Conservation (phyloP, 768 basidiomycete genomes). For the Boletus sensibilis region DNA sequence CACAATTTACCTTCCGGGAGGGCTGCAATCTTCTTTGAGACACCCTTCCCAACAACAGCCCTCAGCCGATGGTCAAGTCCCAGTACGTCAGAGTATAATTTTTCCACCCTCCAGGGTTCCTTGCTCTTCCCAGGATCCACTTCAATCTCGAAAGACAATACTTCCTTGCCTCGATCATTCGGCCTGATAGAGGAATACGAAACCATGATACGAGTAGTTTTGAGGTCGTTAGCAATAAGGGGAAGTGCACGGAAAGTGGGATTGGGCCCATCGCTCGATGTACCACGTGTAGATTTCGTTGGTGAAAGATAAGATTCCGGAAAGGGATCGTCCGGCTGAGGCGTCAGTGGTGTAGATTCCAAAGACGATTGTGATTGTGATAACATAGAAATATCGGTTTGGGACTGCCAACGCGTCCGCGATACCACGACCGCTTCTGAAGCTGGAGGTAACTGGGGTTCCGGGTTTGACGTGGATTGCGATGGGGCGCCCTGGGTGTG, state of each 20-base stretch:
- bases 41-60: constrained; percentile 50
- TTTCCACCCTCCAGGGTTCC: constrained; percentile 82
- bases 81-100: constrained; percentile 92
- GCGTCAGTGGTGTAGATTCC: constrained; percentile 16
- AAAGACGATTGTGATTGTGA: constrained; percentile 26
- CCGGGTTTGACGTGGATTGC: constrained; percentile 11
- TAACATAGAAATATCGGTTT: constrained; percentile 19
- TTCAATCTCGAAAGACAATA: constrained; percentile 80
- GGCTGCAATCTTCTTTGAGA: constrained; percentile 73
- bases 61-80: constrained; percentile 80
- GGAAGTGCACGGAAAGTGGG: constrained; percentile 71
- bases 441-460: constrained; percentile 18
- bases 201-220: constrained; percentile 66
- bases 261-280: constrained; percentile 26
- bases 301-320: constrained; percentile 33
- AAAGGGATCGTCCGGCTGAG: constrained; percentile 30
- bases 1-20: constrained; percentile 93
- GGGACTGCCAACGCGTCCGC: constrained; percentile 25
- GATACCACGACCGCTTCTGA: constrained; percentile 19
- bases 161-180: constrained; percentile 90
- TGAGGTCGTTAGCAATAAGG: constrained; percentile 68
- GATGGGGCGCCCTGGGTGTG: constrained; percentile 11
- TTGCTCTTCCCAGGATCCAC: constrained; percentile 73
- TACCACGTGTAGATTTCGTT: constrained; percentile 16
- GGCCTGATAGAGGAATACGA: constrained; percentile 81